phyloP scores from a whole-genome alignment of 192 early-diverging fungal species.

The Backusella luteola region DNA sequence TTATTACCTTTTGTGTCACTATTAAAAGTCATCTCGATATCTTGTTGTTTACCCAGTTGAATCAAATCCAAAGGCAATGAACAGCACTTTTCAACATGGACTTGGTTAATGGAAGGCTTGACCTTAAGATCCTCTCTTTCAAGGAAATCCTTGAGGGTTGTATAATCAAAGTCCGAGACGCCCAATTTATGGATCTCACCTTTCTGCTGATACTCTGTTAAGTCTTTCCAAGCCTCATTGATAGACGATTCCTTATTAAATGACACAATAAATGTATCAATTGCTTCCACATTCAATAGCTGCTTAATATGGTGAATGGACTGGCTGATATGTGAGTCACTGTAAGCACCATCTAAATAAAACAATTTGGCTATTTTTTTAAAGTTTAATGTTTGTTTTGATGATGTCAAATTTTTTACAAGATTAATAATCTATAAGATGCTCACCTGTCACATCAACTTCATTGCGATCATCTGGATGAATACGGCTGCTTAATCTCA shows the following conservation, averaged over 20 bases:
- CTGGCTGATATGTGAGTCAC: slow-evolving; percentile 11
- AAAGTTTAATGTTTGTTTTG: slow-evolving; percentile 21
- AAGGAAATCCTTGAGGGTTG: slow-evolving; percentile 37
- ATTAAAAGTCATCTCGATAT: slow-evolving; percentile 45
- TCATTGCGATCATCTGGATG: slow-evolving; percentile 25
- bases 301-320: slow-evolving; percentile 24
- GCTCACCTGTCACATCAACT: slow-evolving; percentile 29
- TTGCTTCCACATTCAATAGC: slow-evolving; percentile 25
- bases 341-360: slow-evolving; percentile 8
- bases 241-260: slow-evolving; percentile 16
- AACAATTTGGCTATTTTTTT: slow-evolving; percentile 38
- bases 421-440: background rate
- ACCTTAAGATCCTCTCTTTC: slow-evolving; percentile 17
- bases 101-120: slow-evolving; percentile 46
- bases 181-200: slow-evolving; percentile 44
- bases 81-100: slow-evolving; percentile 47
- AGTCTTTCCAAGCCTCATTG: slow-evolving; percentile 33
- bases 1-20: slow-evolving; percentile 44
- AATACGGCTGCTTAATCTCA: slow-evolving; percentile 41
- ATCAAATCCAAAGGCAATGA: slow-evolving; percentile 45
- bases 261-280: slow-evolving; percentile 35
- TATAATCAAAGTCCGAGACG: slow-evolving; percentile 44
- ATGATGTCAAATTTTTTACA: slow-evolving; percentile 10
- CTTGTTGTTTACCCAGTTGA: slow-evolving; percentile 38
- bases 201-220: slow-evolving; percentile 31